phyloP scores from a whole-genome alignment of 768 basidiomycete genomes.

The Artomyces pyxidatus region DNA sequence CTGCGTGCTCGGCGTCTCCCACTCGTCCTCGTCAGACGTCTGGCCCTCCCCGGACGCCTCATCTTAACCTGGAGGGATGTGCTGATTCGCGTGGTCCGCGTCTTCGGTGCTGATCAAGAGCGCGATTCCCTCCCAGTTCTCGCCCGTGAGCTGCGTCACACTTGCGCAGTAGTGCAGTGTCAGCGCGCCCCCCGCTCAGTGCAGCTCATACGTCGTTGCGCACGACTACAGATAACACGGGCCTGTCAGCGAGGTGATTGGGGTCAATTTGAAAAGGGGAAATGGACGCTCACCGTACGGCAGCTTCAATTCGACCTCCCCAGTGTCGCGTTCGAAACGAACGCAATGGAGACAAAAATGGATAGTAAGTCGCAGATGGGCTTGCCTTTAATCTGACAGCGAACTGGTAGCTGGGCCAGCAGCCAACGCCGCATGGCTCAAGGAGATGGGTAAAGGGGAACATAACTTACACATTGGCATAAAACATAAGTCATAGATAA shows the following conservation, averaged over 20 bases:
- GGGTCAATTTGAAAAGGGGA: not conserved
- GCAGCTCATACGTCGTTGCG: constrained; percentile 51
- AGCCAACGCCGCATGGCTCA: too few relatives aligned
- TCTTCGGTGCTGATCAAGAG: constrained; percentile 46
- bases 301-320: constrained; percentile 44
- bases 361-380: too few relatives aligned
- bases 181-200: constrained; percentile 37
- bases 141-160: constrained; percentile 47
- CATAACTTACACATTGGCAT: too few relatives aligned
- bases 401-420: too few relatives aligned
- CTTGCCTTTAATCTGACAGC: too few relatives aligned
- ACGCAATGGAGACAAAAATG: too few relatives aligned
- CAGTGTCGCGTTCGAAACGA: too few relatives aligned
- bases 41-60: too few relatives aligned
- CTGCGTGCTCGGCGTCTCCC: not conserved
- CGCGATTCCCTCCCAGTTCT: constrained; percentile 46
- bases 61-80: too few relatives aligned
- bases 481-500: too few relatives aligned
- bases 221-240: constrained; percentile 43
- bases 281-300: constrained; percentile 39
- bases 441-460: too few relatives aligned
- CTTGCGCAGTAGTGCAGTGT: constrained; percentile 47
- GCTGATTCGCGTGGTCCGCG: constrained; percentile 30
- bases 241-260: constrained; percentile 25
- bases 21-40: not conserved